Evolutionary conservation across 139 green algal genomes (phyloP), one percentile per base, ranked within the genome.

Genomic region (Auxenochlorella protothecoides): DNA sequence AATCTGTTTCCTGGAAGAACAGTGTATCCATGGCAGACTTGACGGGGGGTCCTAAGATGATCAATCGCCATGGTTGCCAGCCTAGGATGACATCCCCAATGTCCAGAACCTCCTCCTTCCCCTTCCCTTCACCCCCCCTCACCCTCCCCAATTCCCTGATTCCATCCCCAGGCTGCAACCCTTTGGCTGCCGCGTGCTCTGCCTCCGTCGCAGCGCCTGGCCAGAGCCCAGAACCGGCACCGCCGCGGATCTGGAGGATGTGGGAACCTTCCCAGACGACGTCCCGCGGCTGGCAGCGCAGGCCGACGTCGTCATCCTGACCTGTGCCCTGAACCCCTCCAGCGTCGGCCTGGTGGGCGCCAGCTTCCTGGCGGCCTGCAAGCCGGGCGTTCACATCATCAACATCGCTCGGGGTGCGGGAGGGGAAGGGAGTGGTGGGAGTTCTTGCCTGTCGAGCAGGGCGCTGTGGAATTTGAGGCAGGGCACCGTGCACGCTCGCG

Each of bases 381-480:
- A 84, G 68, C 77, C 55, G 7, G 82, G 78, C 2, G 78, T 87
- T 3, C 68, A 67, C 10, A 80, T 91, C 9, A 74, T 92, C 3
- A 92, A 92, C 70, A 74, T 92, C 51, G 80, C 82, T 2, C 60
- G 82, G 59, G 80, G 79, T 84, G 12, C 15, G 76, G 12, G 53
- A 52, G 66, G 11, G 16, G 27, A 54, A 27, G n/a, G 64, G 16
- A 5, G 6, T 55, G 16, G 8, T 5, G 15, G 64, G 16, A 55
- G 27, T 44, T 1, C 0, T 44, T 44, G 27, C 27, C 27, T 44
- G 27, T 44, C 27, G 27, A 44, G 27, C 27, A 44, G 27, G 27
- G 27, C 27, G 27, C 27, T 44, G 27, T 44, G 1, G 27, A 44
- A 44, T 44, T 44, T 44, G 27, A 44, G 27, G 27, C 27, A 44